A percentile compares a stretch with the other conserved stretches of the same genome.
These are phyloP conservation scores for Chimonanthus praecox DNA, from an alignment of 164 flowering plant genomes.

Conservation along the genomic window DNA sequence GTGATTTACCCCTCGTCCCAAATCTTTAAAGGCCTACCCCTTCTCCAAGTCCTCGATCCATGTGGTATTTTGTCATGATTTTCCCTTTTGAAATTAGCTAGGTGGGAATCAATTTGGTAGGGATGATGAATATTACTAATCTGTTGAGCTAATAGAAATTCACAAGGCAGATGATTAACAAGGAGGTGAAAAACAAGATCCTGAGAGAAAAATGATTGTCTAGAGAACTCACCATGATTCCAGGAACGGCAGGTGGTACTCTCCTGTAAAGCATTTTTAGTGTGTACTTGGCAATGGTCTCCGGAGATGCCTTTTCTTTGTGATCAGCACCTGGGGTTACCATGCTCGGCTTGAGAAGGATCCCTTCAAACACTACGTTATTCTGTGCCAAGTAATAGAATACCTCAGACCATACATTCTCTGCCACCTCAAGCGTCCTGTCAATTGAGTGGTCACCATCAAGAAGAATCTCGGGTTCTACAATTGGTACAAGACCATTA, in stretches of 20 bases:
- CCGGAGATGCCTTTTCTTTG: slow-evolving; percentile 73
- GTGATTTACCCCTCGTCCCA: no score
- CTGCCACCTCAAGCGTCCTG: slow-evolving; percentile 75
- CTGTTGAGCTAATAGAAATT: no score
- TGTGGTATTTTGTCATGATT: no score
- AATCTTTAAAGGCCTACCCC: no score
- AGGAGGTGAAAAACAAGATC: neutral
- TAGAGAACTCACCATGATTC: slow-evolving; percentile 53
- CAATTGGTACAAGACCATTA: slow-evolving; percentile 78
- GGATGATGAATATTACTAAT: no score
- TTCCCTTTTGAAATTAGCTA: no score
- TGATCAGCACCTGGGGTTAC: slow-evolving; percentile 33
- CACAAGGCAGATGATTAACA: neutral
- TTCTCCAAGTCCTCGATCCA: no score
- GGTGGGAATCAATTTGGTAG: no score
- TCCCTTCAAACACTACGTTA: slow-evolving; percentile 25
- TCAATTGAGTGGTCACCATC: slow-evolving; percentile 82
- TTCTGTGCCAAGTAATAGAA: slow-evolving; percentile 74
- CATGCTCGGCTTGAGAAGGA: no score
- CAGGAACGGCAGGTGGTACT: slow-evolving; percentile 84
- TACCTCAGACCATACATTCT: slow-evolving; percentile 75
- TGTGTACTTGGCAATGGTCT: slow-evolving; percentile 61
- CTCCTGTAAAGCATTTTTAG: slow-evolving; percentile 65
- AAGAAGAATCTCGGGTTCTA: slow-evolving; percentile 85
- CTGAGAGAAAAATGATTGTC: slow-evolving; percentile 3